A percentile compares a stretch with the other conserved stretches of the same genome.
Conservation (phyloP, 2,329 filamentous ascomycete species). For the Verticillium klebahnii region DNA sequence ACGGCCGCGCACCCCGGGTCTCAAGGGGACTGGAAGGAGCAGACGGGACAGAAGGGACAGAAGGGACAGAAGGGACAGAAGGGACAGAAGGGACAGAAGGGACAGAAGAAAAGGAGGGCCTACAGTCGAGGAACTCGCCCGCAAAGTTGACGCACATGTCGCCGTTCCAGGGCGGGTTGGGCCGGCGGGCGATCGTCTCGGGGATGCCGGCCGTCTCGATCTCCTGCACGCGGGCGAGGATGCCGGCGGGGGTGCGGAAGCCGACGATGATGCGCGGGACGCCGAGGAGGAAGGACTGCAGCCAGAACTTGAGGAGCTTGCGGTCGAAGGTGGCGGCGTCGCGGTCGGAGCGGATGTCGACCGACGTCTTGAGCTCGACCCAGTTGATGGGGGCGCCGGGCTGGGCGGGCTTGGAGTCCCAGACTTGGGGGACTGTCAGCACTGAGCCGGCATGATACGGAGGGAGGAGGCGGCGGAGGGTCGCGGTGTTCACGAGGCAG, state of each 20-base stretch:
- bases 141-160: conserved; percentile 93
- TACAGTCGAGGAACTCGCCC: conserved; percentile 70
- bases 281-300: conserved; percentile 89
- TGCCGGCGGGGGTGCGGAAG: conserved; percentile 70
- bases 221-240: conserved; percentile 69
- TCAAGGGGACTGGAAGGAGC: not conserved
- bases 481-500: not conserved
- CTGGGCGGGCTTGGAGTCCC: conserved; percentile 71
- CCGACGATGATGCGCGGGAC: conserved; percentile 91
- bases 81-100: not conserved
- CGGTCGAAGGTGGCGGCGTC: conserved; percentile 76
- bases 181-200: conserved; percentile 62
- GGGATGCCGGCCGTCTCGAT: conserved; percentile 78
- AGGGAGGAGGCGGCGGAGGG: not conserved
- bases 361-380: conserved; percentile 93
- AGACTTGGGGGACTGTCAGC: conserved; percentile 46
- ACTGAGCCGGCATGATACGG: not conserved
- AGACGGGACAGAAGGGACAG: not conserved
- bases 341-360: conserved; percentile 60
- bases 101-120: conserved; percentile 22
- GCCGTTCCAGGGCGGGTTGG: conserved; percentile 76
- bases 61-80: too few relatives aligned
- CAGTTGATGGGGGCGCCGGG: conserved; percentile 73
- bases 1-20: not conserved
- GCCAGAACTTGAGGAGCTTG: conserved; percentile 94